phyloP scores from a whole-genome alignment of 257 asterid species.

The Nicotiana tomentosiformis region DNA sequence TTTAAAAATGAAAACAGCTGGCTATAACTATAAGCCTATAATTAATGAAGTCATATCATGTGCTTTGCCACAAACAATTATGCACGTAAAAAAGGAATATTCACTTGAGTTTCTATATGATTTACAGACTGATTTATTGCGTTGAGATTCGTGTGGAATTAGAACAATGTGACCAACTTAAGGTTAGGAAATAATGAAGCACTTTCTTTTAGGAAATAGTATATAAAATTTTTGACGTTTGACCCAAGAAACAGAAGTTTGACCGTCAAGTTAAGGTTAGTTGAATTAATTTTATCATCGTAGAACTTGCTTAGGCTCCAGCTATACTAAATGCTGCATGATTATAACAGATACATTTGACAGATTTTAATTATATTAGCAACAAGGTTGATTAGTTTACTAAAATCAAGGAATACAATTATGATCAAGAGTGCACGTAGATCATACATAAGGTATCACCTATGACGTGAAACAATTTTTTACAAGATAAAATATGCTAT shows the following conservation, averaged over 20 bases:
- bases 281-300: neutral
- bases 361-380: neutral
- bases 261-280: neutral
- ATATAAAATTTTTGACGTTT: neutral
- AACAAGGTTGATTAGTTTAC: neutral
- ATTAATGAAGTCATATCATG: neutral
- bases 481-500: neutral
- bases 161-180: neutral
- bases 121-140: neutral
- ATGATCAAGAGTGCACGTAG: neutral
- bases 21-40: neutral
- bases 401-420: neutral
- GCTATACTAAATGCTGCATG: neutral
- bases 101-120: neutral
- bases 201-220: neutral
- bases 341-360: neutral
- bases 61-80: neutral
- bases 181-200: neutral
- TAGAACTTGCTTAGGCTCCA: neutral
- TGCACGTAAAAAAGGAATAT: neutral
- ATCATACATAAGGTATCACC: neutral
- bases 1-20: neutral
- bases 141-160: neutral
- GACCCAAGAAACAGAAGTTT: neutral
- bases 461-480: neutral